Conservation (phyloP, 2,329 filamentous ascomycete species). For the Canariomyces notabilis region DNA sequence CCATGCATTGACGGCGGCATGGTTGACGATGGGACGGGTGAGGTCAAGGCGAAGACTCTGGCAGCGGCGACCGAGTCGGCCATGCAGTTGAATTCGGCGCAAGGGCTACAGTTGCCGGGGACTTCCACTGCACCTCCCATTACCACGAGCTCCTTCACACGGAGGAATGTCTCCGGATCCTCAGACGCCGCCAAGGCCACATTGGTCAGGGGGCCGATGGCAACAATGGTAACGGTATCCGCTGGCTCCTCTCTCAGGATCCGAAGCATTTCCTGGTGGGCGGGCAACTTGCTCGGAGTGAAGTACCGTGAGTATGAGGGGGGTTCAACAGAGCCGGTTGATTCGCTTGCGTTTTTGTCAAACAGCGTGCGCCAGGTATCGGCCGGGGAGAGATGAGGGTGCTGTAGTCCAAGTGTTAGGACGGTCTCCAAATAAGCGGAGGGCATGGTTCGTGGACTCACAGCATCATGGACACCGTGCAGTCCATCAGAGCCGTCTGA, state of each 20-base stretch:
- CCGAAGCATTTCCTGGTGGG: slow-evolving; percentile 85
- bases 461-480: slow-evolving; percentile 64
- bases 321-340: slow-evolving; percentile 33
- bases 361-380: slow-evolving; percentile 72
- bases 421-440: neutral
- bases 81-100: slow-evolving; percentile 92
- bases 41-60: slow-evolving; percentile 72
- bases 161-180: slow-evolving; percentile 84
- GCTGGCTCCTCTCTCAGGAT: slow-evolving; percentile 75
- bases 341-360: slow-evolving; percentile 32
- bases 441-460: slow-evolving; percentile 28
- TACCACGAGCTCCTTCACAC: slow-evolving; percentile 83
- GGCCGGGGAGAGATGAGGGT: slow-evolving; percentile 68
- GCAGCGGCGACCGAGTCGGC: slow-evolving; percentile 78
- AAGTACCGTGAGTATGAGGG: slow-evolving; percentile 58
- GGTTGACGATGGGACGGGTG: slow-evolving; percentile 66
- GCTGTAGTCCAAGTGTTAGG: slow-evolving; percentile 36
- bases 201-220: slow-evolving; percentile 90
- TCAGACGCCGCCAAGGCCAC: slow-evolving; percentile 81
- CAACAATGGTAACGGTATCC: slow-evolving; percentile 83
- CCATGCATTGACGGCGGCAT: slow-evolving; percentile 63
- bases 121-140: slow-evolving; percentile 86
- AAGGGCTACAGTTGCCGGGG: slow-evolving; percentile 77
- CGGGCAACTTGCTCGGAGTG: slow-evolving; percentile 64
- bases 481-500: slow-evolving; percentile 71